phyloP scores from a whole-genome alignment of 2,329 filamentous ascomycete genomes.

The Trichoderma hamatum region DNA sequence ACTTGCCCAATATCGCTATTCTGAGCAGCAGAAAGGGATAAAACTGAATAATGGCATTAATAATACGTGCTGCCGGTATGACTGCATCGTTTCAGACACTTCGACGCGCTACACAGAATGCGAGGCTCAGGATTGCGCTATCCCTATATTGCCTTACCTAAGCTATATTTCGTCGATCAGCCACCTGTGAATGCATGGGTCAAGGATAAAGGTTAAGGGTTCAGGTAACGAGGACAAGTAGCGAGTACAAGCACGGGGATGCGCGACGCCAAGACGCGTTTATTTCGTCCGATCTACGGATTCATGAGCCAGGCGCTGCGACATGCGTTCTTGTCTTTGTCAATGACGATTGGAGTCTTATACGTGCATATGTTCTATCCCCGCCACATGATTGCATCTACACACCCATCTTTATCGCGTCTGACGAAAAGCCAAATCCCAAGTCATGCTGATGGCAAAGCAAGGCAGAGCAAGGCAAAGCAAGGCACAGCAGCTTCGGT shows the following conservation, averaged over 20 bases:
- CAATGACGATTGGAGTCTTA: neutral
- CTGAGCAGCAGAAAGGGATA: neutral
- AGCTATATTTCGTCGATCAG: neutral
- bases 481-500: too few species aligned
- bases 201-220: too few species aligned
- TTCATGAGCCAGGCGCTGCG: neutral
- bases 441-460: neutral
- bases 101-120: neutral
- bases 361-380: too few species aligned
- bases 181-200: neutral
- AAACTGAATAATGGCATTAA: neutral
- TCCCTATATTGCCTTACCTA: neutral
- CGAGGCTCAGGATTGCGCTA: neutral
- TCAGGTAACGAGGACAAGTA: neutral
- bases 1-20: neutral
- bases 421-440: neutral
- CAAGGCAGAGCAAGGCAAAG: too few species aligned
- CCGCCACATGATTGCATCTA: neutral
- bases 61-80: neutral
- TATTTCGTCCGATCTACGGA: conserved; percentile 1
- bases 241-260: neutral
- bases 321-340: neutral
- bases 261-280: neutral
- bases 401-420: neutral
- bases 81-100: neutral